Percentiles rank a stretch among this genome's conserved stretches.
Evolutionary conservation across 768 basidiomycete species (phyloP).

Genomic region (Sarcomyxa edulis): DNA sequence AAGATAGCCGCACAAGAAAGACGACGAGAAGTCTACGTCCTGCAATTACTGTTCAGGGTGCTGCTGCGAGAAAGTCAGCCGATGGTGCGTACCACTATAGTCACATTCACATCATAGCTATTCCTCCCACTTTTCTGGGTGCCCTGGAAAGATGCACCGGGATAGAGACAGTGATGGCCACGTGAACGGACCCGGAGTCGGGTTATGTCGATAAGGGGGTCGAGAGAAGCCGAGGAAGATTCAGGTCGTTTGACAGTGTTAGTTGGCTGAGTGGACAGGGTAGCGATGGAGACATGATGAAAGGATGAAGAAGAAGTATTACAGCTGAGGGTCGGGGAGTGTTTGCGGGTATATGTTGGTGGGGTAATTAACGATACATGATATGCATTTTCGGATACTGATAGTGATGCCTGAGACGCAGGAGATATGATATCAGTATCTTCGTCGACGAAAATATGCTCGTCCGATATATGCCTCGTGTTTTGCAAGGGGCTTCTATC

Average conservation of each 20-base stretch:
- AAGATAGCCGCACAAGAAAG: slow-evolving; percentile 87
- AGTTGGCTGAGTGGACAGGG: not conserved
- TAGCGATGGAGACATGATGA: not conserved
- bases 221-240: slow-evolving; percentile 19
- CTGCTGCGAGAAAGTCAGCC: slow-evolving; percentile 6
- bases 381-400: not conserved
- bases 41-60: slow-evolving; percentile 21
- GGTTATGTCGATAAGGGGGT: slow-evolving; percentile 72
- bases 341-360: not conserved
- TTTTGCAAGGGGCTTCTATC: slow-evolving; percentile 16
- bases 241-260: not conserved
- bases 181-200: slow-evolving; percentile 68
- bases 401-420: not conserved
- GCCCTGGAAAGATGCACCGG: slow-evolving; percentile 84
- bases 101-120: slow-evolving; percentile 91
- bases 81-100: slow-evolving; percentile 70
- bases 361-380: not conserved
- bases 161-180: slow-evolving; percentile 75
- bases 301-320: not conserved
- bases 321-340: not conserved
- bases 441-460: not conserved
- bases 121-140: slow-evolving; percentile 93
- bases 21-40: slow-evolving; percentile 88
- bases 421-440: slow-evolving; percentile 5
- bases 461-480: slow-evolving; percentile 25